phyloP scores from a whole-genome alignment of 1,139 yeast species.

The Yamadazyma jaroonii region DNA sequence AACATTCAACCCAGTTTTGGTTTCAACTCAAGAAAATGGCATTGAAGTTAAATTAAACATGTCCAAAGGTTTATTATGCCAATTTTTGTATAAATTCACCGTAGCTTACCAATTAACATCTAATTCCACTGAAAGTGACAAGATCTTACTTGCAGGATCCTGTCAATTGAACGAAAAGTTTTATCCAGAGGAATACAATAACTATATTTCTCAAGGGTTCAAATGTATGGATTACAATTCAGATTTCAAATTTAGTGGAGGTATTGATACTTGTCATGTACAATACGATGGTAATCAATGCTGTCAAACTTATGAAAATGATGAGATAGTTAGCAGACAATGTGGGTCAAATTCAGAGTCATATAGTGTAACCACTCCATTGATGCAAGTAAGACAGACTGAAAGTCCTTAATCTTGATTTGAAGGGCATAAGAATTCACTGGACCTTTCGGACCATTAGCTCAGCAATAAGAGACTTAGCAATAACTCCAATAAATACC shows the following conservation, averaged over 20 bases:
- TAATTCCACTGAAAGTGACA: slow-evolving; percentile 13
- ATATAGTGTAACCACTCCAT: slow-evolving; percentile 1
- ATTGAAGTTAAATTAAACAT: slow-evolving; percentile 19
- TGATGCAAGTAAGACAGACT: too few species aligned
- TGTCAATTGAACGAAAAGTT: slow-evolving; percentile 15
- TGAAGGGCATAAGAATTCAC: too few species aligned
- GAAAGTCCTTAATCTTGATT: too few species aligned
- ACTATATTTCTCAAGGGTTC: slow-evolving; percentile 13
- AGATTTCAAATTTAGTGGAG: slow-evolving; percentile 20
- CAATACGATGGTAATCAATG: slow-evolving; percentile 16
- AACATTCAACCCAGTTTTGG: slow-evolving; percentile 16
- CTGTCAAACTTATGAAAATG: slow-evolving; percentile 11
- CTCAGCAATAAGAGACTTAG: too few species aligned
- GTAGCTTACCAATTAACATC: slow-evolving; percentile 18
- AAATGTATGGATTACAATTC: slow-evolving; percentile 22
- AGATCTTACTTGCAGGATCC: slow-evolving; percentile 20
- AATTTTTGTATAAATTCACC: slow-evolving; percentile 20
- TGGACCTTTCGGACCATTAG: too few species aligned
- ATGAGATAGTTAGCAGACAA: slow-evolving; percentile 14
- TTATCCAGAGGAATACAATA: slow-evolving; percentile 15
- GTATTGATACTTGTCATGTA: slow-evolving; percentile 20
- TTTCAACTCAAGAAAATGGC: slow-evolving; percentile 18
- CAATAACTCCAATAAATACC: neutral
- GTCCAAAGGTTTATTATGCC: slow-evolving; percentile 18
- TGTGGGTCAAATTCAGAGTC: slow-evolving; percentile 15